Conservation (phyloP, 805 yeast species). For the Ogataea nakhonphanomensis region DNA sequence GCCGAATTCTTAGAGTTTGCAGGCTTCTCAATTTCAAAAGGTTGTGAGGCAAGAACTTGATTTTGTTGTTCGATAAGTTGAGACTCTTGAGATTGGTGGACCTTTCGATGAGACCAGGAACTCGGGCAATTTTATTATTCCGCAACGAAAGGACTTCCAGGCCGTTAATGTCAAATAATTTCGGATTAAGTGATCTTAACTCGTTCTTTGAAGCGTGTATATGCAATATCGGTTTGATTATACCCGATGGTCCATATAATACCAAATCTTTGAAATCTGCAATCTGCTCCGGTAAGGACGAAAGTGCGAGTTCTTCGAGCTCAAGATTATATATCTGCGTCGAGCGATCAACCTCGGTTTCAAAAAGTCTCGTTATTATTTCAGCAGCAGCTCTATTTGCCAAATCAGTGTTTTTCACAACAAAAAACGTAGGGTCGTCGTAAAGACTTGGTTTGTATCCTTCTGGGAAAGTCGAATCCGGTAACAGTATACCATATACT, state of each 20-base stretch:
- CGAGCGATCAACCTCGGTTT: slow-evolving; percentile 28
- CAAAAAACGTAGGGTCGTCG: slow-evolving; percentile 34
- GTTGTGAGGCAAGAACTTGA: slow-evolving; percentile 51
- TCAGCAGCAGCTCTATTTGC: slow-evolving; percentile 36
- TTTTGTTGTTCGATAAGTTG: slow-evolving; percentile 48
- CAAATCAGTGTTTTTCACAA: slow-evolving; percentile 22
- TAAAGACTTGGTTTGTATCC: slow-evolving; percentile 30
- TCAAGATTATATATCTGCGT: slow-evolving; percentile 40
- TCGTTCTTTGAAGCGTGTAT: slow-evolving; percentile 50
- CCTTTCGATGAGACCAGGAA: slow-evolving; percentile 47
- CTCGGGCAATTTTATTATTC: slow-evolving; percentile 42
- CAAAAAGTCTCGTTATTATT: slow-evolving; percentile 44
- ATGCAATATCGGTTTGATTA: slow-evolving; percentile 39
- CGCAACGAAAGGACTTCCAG: slow-evolving; percentile 52
- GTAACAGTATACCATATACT: slow-evolving; percentile 32
- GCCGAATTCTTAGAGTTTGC: slow-evolving; percentile 49
- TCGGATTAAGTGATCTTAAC: slow-evolving; percentile 44
- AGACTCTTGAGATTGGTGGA: slow-evolving; percentile 44
- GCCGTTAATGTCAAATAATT: slow-evolving; percentile 47
- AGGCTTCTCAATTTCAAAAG: slow-evolving; percentile 44
- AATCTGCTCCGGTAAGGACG: slow-evolving; percentile 53
- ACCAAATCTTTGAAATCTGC: slow-evolving; percentile 55
- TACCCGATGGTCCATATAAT: slow-evolving; percentile 35
- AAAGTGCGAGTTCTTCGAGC: slow-evolving; percentile 45
- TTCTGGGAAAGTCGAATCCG: slow-evolving; percentile 28